A percentile compares a stretch with the other conserved stretches of the same genome.
phyloP scores from a whole-genome alignment of 2,329 filamentous ascomycete species.

The Fusarium equiseti region DNA sequence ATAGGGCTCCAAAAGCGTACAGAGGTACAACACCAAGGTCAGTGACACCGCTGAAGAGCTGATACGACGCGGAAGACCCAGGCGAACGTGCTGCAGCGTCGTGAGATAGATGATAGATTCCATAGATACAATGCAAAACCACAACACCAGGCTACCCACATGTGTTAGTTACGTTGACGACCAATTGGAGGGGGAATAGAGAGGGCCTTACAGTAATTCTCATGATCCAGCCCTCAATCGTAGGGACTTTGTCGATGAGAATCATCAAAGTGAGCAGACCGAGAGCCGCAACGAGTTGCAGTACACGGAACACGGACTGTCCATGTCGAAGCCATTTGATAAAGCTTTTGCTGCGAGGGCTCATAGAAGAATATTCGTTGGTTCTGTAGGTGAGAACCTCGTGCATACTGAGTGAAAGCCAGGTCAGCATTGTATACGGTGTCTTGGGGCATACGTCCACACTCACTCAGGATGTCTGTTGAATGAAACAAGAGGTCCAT shows the following conservation, averaged over 20 bases:
- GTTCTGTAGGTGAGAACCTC: slow-evolving; percentile 72
- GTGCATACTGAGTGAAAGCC: slow-evolving; percentile 62
- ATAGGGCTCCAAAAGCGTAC: slow-evolving; percentile 67
- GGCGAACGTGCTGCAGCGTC: slow-evolving; percentile 78
- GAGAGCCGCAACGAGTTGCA: slow-evolving; percentile 76
- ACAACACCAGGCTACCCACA: slow-evolving; percentile 78
- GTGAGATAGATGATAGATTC: slow-evolving; percentile 81
- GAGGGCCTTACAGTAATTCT: slow-evolving; percentile 74
- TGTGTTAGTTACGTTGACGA: slow-evolving; percentile 15
- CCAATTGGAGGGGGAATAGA: neutral
- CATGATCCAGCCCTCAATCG: slow-evolving; percentile 78
- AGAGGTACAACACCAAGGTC: slow-evolving; percentile 71
- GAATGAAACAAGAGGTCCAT: slow-evolving; percentile 84
- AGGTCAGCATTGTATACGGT: slow-evolving; percentile 4
- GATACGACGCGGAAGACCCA: slow-evolving; percentile 87
- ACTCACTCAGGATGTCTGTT: slow-evolving; percentile 88
- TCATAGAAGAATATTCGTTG: slow-evolving; percentile 74
- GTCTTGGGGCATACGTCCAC: neutral
- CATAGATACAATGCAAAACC: slow-evolving; percentile 79
- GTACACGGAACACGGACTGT: slow-evolving; percentile 75
- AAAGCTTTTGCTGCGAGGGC: slow-evolving; percentile 74
- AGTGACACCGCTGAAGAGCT: slow-evolving; percentile 81
- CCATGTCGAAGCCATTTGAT: slow-evolving; percentile 76
- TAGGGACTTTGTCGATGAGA: slow-evolving; percentile 76
- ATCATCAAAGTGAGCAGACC: slow-evolving; percentile 82